A percentile compares a stretch with the other conserved stretches of the same genome.
Evolutionary conservation across 345 rosid species (phyloP).

Genomic region (Aurinia saxatilis): DNA sequence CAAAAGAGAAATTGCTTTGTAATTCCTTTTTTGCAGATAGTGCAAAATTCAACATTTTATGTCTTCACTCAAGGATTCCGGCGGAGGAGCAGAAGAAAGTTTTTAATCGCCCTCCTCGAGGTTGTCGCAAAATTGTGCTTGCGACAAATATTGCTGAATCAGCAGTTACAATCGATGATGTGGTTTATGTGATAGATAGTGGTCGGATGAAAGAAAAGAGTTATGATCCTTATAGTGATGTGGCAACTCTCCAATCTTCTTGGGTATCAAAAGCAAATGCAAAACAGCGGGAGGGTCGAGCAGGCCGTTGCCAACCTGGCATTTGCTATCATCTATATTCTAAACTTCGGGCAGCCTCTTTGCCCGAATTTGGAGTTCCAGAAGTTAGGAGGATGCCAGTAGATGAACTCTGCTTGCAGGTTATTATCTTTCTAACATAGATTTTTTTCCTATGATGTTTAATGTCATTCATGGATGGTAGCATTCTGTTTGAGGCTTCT

Average conservation of each 20-base stretch:
- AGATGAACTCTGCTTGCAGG: slow-evolving; percentile 97
- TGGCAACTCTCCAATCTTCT: slow-evolving; percentile 81
- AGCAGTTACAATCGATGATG: slow-evolving; percentile 90
- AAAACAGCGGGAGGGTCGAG: slow-evolving; percentile 92
- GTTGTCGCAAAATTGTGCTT: slow-evolving; percentile 87
- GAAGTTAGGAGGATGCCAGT: slow-evolving; percentile 91
- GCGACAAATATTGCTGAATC: slow-evolving; percentile 96
- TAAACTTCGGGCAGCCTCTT: slow-evolving; percentile 61
- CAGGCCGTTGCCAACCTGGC: slow-evolving; percentile 96
- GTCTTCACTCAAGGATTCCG: slow-evolving; percentile 93
- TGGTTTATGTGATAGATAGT: slow-evolving; percentile 91
- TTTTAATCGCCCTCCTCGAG: slow-evolving; percentile 48
- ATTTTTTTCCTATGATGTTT: background rate
- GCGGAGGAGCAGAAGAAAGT: slow-evolving; percentile 73
- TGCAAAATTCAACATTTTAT: slow-evolving; percentile 51
- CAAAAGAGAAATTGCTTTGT: slow-evolving; percentile 44
- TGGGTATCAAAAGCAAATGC: slow-evolving; percentile 99
- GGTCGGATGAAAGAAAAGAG: slow-evolving; percentile 98
- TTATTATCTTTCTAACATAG: slow-evolving; percentile 17
- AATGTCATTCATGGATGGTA: background rate
- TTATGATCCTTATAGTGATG: slow-evolving; percentile 82
- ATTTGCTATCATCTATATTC: slow-evolving; percentile 92
- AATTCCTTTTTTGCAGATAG: slow-evolving; percentile 43
- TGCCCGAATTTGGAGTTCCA: slow-evolving; percentile 77
- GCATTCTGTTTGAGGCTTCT: slow-evolving; percentile 9